Evolutionary conservation across 306 rosid genomes (phyloP).

Genomic region (Corylus heterophylla): DNA sequence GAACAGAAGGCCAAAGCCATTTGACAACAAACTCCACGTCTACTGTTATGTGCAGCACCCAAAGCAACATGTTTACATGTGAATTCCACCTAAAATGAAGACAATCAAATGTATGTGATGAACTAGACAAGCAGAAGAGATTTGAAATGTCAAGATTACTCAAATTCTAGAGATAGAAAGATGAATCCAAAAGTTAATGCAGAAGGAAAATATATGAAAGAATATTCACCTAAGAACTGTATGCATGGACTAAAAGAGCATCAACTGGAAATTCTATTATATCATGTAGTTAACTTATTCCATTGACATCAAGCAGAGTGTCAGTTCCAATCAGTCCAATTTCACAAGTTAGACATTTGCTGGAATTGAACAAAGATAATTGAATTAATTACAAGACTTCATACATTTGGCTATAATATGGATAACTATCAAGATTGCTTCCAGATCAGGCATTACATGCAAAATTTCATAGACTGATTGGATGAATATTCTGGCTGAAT

Average conservation of each 20-base stretch:
- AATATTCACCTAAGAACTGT: background rate
- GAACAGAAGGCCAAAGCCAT: constrained; percentile 17
- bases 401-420: background rate
- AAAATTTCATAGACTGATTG: background rate
- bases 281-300: background rate
- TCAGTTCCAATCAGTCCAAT: background rate
- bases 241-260: background rate
- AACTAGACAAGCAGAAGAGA: background rate
- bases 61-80: background rate
- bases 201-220: background rate
- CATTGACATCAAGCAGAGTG: background rate
- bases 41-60: background rate
- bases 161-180: background rate
- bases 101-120: background rate
- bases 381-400: background rate
- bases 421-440: background rate
- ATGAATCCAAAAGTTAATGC: background rate
- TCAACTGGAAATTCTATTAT: background rate
- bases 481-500: background rate
- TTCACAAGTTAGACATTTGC: background rate
- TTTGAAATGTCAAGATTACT: background rate
- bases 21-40: constrained; percentile 9
- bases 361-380: background rate
- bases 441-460: background rate
- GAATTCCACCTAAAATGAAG: background rate